Evolutionary conservation across 306 rosid genomes (phyloP).

Genomic region (Hylodesmum podocarpum): DNA sequence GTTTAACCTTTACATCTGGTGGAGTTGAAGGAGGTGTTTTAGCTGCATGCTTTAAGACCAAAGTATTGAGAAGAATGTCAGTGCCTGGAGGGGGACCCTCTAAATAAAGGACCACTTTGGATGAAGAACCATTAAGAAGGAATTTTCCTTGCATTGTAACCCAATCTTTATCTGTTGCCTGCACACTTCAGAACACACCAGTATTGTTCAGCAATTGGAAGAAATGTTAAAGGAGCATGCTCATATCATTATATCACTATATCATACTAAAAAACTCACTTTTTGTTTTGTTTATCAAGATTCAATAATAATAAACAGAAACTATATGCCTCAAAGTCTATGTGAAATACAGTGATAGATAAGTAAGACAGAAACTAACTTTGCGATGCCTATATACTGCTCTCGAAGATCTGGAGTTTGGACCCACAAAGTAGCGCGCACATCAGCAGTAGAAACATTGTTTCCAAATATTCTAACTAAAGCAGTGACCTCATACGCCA

Average conservation of each 20-base stretch:
- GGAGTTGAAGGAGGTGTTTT: slow-evolving; percentile 70
- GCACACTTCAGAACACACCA: slow-evolving; percentile 60
- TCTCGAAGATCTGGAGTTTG: slow-evolving; percentile 80
- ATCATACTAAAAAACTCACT: slow-evolving; percentile 4
- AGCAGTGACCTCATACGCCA: slow-evolving; percentile 78
- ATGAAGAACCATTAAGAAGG: slow-evolving; percentile 82
- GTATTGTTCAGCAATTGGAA: slow-evolving; percentile 32
- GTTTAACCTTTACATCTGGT: slow-evolving; percentile 63
- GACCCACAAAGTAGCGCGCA: slow-evolving; percentile 87
- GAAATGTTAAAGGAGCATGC: slow-evolving; percentile 14
- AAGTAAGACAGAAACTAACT: slow-evolving; percentile 47
- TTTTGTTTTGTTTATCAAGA: slow-evolving; percentile 5
- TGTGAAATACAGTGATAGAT: not conserved
- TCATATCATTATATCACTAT: not conserved
- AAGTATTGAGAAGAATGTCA: slow-evolving; percentile 82
- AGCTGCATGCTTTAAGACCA: slow-evolving; percentile 82
- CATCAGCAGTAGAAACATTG: slow-evolving; percentile 70
- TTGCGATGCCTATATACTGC: slow-evolving; percentile 88
- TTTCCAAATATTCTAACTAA: slow-evolving; percentile 78
- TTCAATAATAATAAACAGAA: slow-evolving; percentile 19
- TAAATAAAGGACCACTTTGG: slow-evolving; percentile 76
- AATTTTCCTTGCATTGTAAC: slow-evolving; percentile 80
- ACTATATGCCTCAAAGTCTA: not conserved
- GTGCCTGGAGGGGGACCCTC: slow-evolving; percentile 93
- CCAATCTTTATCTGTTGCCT: slow-evolving; percentile 98